These are phyloP conservation scores for Mortierella sp. DNA, from an alignment of 371 early-diverging fungal species.

Conservation along the genomic window DNA sequence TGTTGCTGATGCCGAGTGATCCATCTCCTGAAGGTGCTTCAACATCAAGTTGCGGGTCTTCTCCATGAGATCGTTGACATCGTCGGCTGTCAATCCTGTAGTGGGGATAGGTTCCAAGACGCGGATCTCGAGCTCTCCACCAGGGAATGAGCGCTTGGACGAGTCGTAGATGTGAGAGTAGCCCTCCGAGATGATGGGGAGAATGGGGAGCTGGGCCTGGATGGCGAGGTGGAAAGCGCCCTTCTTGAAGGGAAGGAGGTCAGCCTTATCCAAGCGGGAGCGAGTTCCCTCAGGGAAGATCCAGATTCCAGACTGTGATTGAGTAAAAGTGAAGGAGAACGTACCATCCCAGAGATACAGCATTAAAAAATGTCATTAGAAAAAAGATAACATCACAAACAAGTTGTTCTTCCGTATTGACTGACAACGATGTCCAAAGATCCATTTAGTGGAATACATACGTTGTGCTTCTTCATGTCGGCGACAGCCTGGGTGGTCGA, in stretches of 20 bases:
- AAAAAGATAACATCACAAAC: too few species aligned
- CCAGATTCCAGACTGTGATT: constrained; percentile 78
- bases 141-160: constrained; percentile 68
- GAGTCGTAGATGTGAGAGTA: constrained; percentile 82
- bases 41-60: constrained; percentile 82
- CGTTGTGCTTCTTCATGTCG: constrained; percentile 81
- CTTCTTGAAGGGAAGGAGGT: constrained; percentile 93
- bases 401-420: background rate
- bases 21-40: constrained; percentile 75
- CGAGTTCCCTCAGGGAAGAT: constrained; percentile 97
- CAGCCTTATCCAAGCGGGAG: constrained; percentile 76
- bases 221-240: constrained; percentile 94
- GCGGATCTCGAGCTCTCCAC: constrained; percentile 82
- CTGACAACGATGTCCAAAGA: too few species aligned
- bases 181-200: constrained; percentile 91
- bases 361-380: background rate
- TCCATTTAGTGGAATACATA: constrained; percentile 42
- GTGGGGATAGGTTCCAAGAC: constrained; percentile 86
- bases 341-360: background rate
- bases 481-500: constrained; percentile 83
- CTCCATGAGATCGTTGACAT: constrained; percentile 77
- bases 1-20: background rate
- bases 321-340: background rate
- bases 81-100: constrained; percentile 67
- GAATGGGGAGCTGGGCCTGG: constrained; percentile 87